These are phyloP conservation scores for Oryza rufipogon DNA, from an alignment of 176 grass and related monocot genomes.

Conservation along the genomic window DNA sequence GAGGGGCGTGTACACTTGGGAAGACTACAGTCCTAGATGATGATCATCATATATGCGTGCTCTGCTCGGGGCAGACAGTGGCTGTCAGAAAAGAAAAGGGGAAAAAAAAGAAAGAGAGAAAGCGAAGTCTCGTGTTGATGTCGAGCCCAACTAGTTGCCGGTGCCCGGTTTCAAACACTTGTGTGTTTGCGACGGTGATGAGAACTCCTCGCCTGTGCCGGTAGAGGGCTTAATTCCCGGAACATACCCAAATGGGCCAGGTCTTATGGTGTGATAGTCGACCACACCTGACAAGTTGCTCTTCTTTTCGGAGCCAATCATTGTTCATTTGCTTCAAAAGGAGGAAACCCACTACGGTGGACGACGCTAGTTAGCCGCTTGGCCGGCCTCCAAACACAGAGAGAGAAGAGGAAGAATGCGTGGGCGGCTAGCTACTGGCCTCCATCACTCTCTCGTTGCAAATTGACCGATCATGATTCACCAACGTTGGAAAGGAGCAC, in stretches of 20 bases:
- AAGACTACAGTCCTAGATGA: constrained; percentile 13
- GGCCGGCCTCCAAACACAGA: not conserved
- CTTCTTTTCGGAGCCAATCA: constrained; percentile 41
- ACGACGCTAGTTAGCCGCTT: not conserved
- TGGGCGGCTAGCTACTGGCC: not conserved
- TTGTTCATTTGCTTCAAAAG: constrained; percentile 57
- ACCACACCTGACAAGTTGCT: constrained; percentile 45
- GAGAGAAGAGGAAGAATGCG: too few relatives aligned
- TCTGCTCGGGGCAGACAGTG: not conserved
- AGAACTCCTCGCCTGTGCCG: not conserved
- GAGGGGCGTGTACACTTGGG: not conserved
- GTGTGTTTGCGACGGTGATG: not conserved
- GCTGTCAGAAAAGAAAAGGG: not conserved
- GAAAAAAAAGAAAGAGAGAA: not conserved
- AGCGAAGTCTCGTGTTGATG: not conserved
- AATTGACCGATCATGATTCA: constrained; percentile 40
- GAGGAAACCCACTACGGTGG: constrained; percentile 48
- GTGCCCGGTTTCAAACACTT: not conserved
- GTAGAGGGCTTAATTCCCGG: not conserved
- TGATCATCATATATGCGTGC: not conserved
- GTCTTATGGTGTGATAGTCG: constrained; percentile 35
- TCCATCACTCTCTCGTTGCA: not conserved
- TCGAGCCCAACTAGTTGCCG: not conserved
- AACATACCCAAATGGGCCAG: constrained; percentile 14
- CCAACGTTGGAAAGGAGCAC: constrained; percentile 5